These are phyloP conservation scores for Fusarium palustre DNA, from an alignment of 2,329 filamentous ascomycete genomes.

Conservation along the genomic window DNA sequence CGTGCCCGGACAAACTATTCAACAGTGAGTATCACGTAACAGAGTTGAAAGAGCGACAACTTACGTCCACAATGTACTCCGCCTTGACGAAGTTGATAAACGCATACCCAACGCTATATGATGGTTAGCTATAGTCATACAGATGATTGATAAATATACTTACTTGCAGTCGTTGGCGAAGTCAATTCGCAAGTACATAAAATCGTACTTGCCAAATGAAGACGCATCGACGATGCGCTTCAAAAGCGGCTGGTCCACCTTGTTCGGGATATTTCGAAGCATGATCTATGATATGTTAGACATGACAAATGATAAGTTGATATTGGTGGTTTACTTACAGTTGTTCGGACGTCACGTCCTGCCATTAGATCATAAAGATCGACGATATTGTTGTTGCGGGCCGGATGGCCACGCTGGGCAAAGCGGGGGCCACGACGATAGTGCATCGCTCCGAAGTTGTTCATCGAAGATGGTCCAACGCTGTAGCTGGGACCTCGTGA, in stretches of 20 bases:
- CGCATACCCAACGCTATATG: conserved; percentile 86
- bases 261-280: conserved; percentile 94
- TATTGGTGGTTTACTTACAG: conserved; percentile 61
- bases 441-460: conserved; percentile 25
- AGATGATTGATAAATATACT: conserved; percentile 50
- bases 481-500: conserved; percentile 41
- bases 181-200: conserved; percentile 93
- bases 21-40: conserved; percentile 31
- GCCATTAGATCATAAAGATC: conserved; percentile 56
- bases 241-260: conserved; percentile 80
- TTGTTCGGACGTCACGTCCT: conserved; percentile 80
- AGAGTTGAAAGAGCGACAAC: conserved; percentile 42
- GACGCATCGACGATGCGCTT: conserved; percentile 84
- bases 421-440: conserved; percentile 34
- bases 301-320: background rate
- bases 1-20: conserved; percentile 77
- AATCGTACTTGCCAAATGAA: conserved; percentile 87
- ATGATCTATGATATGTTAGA: conserved; percentile 73
- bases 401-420: background rate
- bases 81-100: conserved; percentile 91
- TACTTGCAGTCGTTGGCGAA: conserved; percentile 87
- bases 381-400: conserved; percentile 66
- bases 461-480: background rate
- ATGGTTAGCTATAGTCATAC: conserved; percentile 41
- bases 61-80: conserved; percentile 77